Percentiles rank a stretch among this genome's conserved stretches.
These are phyloP conservation scores for Aphanomyces astaci DNA, from an alignment of 352 stramenopile species.

Conservation along the genomic window DNA sequence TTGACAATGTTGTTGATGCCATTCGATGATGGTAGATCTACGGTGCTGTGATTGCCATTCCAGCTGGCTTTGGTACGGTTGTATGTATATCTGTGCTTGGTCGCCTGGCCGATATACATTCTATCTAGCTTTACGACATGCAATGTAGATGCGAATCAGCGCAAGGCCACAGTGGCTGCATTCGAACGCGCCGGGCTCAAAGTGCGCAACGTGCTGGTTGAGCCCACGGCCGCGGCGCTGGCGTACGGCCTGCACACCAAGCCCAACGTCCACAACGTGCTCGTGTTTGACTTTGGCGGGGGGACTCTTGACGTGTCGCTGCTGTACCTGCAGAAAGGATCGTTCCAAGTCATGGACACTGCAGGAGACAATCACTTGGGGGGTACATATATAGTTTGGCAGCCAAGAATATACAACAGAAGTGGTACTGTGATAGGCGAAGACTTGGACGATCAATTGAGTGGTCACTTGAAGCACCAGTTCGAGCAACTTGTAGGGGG, in stretches of 20 bases:
- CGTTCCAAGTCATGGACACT: constrained; percentile 95
- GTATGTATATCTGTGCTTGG: not conserved
- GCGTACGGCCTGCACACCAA: constrained; percentile 93
- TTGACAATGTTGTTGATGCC: too few species aligned
- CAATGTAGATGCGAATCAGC: constrained; percentile 33
- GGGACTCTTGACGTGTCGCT: constrained; percentile 92
- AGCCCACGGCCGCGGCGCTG: constrained; percentile 93
- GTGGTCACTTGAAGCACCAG: constrained; percentile 79
- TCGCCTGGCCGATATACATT: not conserved
- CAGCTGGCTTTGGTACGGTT: constrained; percentile 37
- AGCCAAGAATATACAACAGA: too few species aligned
- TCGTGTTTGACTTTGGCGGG: constrained; percentile 95
- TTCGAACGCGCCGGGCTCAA: constrained; percentile 40
- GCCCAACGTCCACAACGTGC: constrained; percentile 84
- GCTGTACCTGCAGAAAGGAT: constrained; percentile 89
- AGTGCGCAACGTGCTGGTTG: constrained; percentile 52
- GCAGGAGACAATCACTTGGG: constrained; percentile 87
- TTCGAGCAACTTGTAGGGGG: constrained; percentile 47
- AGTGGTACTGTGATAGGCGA: constrained; percentile 40
- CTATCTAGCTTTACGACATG: too few species aligned
- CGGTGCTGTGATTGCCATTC: constrained; percentile 53
- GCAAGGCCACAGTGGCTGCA: constrained; percentile 36
- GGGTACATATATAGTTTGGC: too few species aligned
- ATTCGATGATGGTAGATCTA: too few species aligned
- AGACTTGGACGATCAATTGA: constrained; percentile 88